A percentile compares a stretch with the other conserved stretches of the same genome.
Conservation (phyloP, 768 basidiomycete genomes). For the Mycena belliarum region DNA sequence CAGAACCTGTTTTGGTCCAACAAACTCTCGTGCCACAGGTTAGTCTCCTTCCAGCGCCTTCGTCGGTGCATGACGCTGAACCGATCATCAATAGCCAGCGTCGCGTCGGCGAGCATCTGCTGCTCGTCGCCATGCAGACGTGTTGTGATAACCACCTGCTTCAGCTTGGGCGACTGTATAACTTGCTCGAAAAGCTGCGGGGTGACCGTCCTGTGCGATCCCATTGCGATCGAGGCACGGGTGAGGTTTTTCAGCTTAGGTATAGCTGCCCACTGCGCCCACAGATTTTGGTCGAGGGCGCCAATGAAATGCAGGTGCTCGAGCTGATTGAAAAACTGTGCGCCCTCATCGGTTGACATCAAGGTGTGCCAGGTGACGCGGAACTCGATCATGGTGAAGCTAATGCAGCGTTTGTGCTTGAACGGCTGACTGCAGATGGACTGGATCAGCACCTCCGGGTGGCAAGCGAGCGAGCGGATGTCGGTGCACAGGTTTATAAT, state of each 20-base stretch:
- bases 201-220: neutral
- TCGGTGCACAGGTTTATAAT: constrained; percentile 19
- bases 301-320: constrained; percentile 18
- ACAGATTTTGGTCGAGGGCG: neutral
- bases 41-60: constrained; percentile 19
- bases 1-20: constrained; percentile 17
- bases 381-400: constrained; percentile 20
- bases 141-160: constrained; percentile 19
- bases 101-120: constrained; percentile 1
- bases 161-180: constrained; percentile 16
- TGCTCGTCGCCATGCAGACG: constrained; percentile 14
- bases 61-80: constrained; percentile 19
- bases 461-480: constrained; percentile 18
- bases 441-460: constrained; percentile 5
- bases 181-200: neutral
- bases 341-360: neutral
- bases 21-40: constrained; percentile 17
- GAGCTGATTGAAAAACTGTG: constrained; percentile 12
- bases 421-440: neutral
- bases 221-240: constrained; percentile 19
- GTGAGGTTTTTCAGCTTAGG: constrained; percentile 13
- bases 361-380: neutral
- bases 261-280: neutral
- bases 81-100: constrained; percentile 14
- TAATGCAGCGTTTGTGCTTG: constrained; percentile 9